Percentiles rank a stretch among this genome's conserved stretches.
Conservation (phyloP, 306 rosid genomes). For the Calophaca sinica region DNA sequence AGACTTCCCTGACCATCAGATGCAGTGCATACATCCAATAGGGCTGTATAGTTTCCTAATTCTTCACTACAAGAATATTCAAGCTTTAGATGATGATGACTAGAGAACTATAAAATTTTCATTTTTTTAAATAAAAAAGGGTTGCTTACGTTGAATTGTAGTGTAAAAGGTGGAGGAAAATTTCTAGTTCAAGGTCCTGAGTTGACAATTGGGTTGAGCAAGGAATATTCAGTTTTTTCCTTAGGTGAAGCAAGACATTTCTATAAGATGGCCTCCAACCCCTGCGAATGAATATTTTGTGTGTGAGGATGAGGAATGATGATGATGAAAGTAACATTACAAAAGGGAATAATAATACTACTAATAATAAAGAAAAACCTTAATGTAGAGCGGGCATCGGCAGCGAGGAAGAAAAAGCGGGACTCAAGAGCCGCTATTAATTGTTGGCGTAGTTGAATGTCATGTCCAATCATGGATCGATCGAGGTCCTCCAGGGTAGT, state of each 20-base stretch:
- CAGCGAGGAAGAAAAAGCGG: constrained; percentile 88
- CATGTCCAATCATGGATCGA: constrained; percentile 72
- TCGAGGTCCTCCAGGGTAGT: constrained; percentile 52
- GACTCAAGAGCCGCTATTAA: constrained; percentile 78
- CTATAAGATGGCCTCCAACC: constrained; percentile 99
- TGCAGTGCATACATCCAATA: constrained; percentile 45
- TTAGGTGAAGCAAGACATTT: constrained; percentile 80
- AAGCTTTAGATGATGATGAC: constrained; percentile 41
- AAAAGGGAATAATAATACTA: neutral
- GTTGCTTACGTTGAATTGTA: constrained; percentile 59
- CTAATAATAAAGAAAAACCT: constrained; percentile 51
- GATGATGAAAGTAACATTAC: neutral
- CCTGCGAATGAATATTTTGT: constrained; percentile 48
- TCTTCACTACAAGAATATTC: constrained; percentile 65
- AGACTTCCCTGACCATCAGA: constrained; percentile 61
- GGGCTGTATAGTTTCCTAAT: constrained; percentile 50
- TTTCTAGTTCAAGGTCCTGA: constrained; percentile 90
- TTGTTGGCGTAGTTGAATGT: constrained; percentile 74
- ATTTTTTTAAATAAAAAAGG: neutral
- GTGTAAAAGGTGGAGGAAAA: constrained; percentile 87
- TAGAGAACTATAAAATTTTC: neutral
- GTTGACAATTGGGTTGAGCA: constrained; percentile 81
- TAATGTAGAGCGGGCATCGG: constrained; percentile 88
- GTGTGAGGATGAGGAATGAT: neutral
- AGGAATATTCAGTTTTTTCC: constrained; percentile 69